Evolutionary conservation across 208 protist genomes (phyloP), one percentile per base, ranked within the genome.

Genomic region (Crithidia sp.): DNA sequence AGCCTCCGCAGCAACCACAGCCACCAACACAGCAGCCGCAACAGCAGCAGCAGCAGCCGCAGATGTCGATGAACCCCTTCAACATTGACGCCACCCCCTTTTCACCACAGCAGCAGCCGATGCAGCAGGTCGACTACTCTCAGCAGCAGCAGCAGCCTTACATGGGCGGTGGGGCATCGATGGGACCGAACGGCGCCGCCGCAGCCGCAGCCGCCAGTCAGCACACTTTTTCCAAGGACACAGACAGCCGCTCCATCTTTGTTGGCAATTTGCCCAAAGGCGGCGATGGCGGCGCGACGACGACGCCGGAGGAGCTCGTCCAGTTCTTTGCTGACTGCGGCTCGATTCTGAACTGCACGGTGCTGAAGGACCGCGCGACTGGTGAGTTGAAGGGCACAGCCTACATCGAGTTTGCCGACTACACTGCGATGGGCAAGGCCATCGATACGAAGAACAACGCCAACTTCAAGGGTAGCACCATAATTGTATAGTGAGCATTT

Each of bases 381-480:
- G 81, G 84, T 0, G 87, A 96, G 71, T 73, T 91, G 40, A 94
- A 93, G 76, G 91, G 91, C 39, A 96, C 88, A 10, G 91, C 91
- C 36, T 96, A 96, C 76, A 74, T 96, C 39, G 89, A 96, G 79
- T 96, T 96, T 56, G 77, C 84, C 16, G 80, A 83, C 13, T 92
- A 93, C 84, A 85, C 84, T 5, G 78, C 80, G 13, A 94, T 93
- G 89, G 91, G 91, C 41, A 83, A 81, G 49, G 91, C 91, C 37
- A 91, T 96, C 54, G 91, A 96, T 54, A 87, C 77, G 4, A 96
- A 93, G 80, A 94, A 94, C 73, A 92, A 93, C 74, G 71, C 89
- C 40, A 83, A 84, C 75, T 96, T 94, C 71, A 96, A 94, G 64
- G 91, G 91, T 55, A 91, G 81, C 77, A 85, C 81, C 68, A 83